Evolutionary conservation across 441 rosid species (phyloP).

Genomic region (Breynia disticha): DNA sequence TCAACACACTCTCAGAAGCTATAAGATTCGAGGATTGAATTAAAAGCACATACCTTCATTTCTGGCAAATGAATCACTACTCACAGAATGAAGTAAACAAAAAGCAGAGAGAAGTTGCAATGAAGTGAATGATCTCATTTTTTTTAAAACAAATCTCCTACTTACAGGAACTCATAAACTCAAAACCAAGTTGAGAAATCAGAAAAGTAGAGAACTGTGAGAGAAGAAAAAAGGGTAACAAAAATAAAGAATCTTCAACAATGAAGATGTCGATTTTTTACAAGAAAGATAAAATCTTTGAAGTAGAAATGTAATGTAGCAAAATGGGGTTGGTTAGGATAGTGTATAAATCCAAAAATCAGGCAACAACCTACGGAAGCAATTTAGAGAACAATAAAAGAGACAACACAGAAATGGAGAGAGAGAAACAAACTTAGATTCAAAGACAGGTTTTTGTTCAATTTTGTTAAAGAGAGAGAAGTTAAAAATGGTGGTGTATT

Average conservation of each 20-base stretch:
- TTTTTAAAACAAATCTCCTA: constrained; percentile 27
- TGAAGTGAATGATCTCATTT: constrained; percentile 43
- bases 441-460: constrained; percentile 56
- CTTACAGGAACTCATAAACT: constrained; percentile 29
- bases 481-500: no score
- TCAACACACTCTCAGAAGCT: constrained; percentile 11
- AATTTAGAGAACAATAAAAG: constrained; percentile 12
- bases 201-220: constrained; percentile 6
- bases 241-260: constrained; percentile 12
- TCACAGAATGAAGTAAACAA: constrained; percentile 31
- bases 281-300: constrained; percentile 1
- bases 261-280: constrained; percentile 18
- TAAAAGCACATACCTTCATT: constrained; percentile 51
- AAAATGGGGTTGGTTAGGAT: not conserved
- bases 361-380: constrained; percentile 45
- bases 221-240: no score
- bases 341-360: constrained; percentile 33
- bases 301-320: not conserved
- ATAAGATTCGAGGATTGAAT: constrained; percentile 45
- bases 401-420: constrained; percentile 12
- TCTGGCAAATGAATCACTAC: constrained; percentile 40
- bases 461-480: no score
- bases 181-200: not conserved
- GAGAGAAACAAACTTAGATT: constrained; percentile 61
- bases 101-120: constrained; percentile 33